A percentile compares a stretch with the other conserved stretches of the same genome.
phyloP scores from a whole-genome alignment of 1,284 basidiomycete genomes.

The Ustilago bromivora region DNA sequence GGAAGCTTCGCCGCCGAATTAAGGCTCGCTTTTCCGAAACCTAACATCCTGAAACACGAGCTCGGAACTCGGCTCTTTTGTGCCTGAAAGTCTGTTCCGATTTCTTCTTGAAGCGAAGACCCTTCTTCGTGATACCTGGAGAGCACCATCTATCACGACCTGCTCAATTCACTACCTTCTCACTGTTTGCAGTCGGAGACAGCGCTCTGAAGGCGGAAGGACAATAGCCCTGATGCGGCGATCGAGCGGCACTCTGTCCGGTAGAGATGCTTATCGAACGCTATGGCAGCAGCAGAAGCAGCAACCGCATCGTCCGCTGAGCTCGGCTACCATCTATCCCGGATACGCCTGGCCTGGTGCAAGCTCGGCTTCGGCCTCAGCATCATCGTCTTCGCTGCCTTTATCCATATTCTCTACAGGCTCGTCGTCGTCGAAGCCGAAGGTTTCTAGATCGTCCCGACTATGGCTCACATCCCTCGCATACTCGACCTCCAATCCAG shows the following conservation, averaged over 20 bases:
- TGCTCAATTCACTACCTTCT: not conserved
- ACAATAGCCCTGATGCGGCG: constrained; percentile 24
- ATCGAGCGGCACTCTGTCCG: constrained; percentile 21
- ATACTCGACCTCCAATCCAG: constrained; percentile 39
- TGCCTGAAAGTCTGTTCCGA: constrained; percentile 1
- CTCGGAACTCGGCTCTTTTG: constrained; percentile 28
- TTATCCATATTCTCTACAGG: constrained; percentile 7
- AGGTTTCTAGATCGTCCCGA: constrained; percentile 4
- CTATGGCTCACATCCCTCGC: constrained; percentile 11
- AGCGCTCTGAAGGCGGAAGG: not conserved
- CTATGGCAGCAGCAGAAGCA: constrained; percentile 17
- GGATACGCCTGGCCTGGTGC: constrained; percentile 13
- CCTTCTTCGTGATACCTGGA: not conserved
- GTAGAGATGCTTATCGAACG: constrained; percentile 28
- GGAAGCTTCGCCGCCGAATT: constrained; percentile 23
- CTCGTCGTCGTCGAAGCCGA: constrained; percentile 8
- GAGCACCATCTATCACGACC: not conserved
- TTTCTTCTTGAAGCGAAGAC: constrained; percentile 19
- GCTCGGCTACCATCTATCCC: constrained; percentile 25
- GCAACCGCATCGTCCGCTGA: constrained; percentile 25
- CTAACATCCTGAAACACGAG: not conserved
- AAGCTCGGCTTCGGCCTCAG: constrained; percentile 11
- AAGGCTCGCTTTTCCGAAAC: constrained; percentile 12
- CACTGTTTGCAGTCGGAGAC: not conserved
- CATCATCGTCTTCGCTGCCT: constrained; percentile 1